Base-by-base conservation (phyloP, 2,329 filamentous ascomycete species). In the Ceratocystis albifundus region DNA sequence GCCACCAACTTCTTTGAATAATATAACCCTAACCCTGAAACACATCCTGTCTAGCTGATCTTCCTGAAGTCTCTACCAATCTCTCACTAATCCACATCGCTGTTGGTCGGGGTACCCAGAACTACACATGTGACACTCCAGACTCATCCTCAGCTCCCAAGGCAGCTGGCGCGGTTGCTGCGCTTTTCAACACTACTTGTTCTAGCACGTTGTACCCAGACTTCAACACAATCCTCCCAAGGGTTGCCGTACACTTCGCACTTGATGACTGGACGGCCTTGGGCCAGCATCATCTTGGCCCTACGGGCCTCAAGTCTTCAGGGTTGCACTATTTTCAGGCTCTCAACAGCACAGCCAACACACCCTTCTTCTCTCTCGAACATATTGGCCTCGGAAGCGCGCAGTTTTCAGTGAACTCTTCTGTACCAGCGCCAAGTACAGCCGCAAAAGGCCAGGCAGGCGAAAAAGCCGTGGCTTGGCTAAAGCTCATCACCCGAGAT, bases 141-240 rank as follows among this genome's bases (percentile, higher is more conserved):
- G 82, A 88, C 71, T 73, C 82, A 1, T 82, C 82, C 2, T 82
- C 84, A 0, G 77, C 77, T 0, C 92, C 93, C 15, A 79, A 78
- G 8, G 80, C 86, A 20, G 75, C 80, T 62, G 93, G 93, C 69
- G 93, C 93, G 65, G 73, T 90, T 0, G 93, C 93, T 65, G 86
- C 84, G 0, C 88, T 97, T 71, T 96, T 89, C 85, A 91, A 96
- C 76, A 88, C 86, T 68, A 89, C 86, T 71, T 96, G 93, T 77
- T 76, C 93, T 44, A 88, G 88, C 5, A 81, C 88, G 53, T 79
- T 83, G 70, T 86, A 85, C 71, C 86, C 89, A 0, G 81, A 85
- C 65, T 78, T 94, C 17, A 79, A 92, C 53, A 73, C 79, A 69
- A 75, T 80, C 66, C 80, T 95, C 22, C 85, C 89, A 2, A 78